Percentiles rank a stretch among this genome's conserved stretches.
phyloP scores from a whole-genome alignment of 2,329 filamentous ascomycete species.

The Clarireedia homoeocarpa region DNA sequence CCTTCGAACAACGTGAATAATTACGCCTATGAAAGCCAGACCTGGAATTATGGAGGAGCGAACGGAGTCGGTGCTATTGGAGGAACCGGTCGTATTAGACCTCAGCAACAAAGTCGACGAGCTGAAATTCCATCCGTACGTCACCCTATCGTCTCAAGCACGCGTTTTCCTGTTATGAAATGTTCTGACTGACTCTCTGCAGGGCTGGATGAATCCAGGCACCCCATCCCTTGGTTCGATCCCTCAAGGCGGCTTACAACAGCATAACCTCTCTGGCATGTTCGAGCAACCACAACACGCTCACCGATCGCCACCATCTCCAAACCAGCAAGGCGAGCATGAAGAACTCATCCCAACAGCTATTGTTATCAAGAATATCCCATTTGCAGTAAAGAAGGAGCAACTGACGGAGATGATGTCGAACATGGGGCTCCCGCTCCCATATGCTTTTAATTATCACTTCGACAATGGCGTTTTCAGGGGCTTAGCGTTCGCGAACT shows the following conservation, averaged over 20 bases:
- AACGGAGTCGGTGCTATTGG: constrained; percentile 57
- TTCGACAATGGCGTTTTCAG: constrained; percentile 98
- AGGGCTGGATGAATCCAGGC: constrained; percentile 41
- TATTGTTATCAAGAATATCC: constrained; percentile 99
- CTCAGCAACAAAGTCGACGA: constrained; percentile 39
- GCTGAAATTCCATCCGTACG: constrained; percentile 58
- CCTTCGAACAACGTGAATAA: constrained; percentile 31
- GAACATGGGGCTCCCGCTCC: constrained; percentile 83
- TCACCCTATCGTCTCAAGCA: constrained; percentile 40
- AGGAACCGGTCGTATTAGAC: constrained; percentile 50
- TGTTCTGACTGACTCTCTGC: constrained; percentile 14
- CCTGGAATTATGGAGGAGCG: constrained; percentile 65
- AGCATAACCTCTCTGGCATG: constrained; percentile 19
- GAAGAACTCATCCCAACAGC: constrained; percentile 96
- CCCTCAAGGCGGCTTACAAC: constrained; percentile 5
- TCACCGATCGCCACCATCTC: constrained; percentile 16
- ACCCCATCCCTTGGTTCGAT: constrained; percentile 35
- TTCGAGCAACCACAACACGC: constrained; percentile 18
- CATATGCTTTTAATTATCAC: constrained; percentile 99
- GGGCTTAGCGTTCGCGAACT: constrained; percentile 94
- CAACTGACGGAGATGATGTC: constrained; percentile 90
- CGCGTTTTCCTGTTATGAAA: not conserved
- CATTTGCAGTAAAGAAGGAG: constrained; percentile 96
- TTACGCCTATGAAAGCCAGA: constrained; percentile 64
- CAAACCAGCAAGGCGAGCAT: constrained; percentile 11